Conservation (phyloP, 179 eudicot genomes). For the Gypsophila paniculata region DNA sequence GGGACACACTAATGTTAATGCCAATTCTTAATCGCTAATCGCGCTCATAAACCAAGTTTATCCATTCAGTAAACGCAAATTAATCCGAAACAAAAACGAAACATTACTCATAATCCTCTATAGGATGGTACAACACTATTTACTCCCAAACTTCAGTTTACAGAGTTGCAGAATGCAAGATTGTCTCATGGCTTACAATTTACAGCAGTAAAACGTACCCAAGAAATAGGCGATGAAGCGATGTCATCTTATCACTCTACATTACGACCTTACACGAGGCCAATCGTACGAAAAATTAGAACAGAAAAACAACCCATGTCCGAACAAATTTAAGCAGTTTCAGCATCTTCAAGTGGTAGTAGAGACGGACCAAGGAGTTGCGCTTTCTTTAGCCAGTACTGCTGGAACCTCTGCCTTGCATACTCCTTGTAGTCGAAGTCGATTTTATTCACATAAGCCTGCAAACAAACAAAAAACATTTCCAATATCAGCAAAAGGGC, state of each 20-base stretch:
- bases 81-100: not conserved
- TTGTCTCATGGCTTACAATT: conserved; percentile 13
- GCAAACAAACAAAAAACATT: not conserved
- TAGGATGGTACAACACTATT: not conserved
- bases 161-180: too few species aligned
- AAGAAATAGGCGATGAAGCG: not conserved
- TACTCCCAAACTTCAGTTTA: conserved; percentile 3
- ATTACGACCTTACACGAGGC: not conserved
- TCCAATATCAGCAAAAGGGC: not conserved
- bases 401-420: conserved; percentile 43
- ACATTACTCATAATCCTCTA: not conserved
- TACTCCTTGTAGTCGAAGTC: conserved; percentile 45
- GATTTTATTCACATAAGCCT: conserved; percentile 38
- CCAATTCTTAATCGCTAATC: not conserved
- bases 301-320: not conserved
- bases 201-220: conserved; percentile 6
- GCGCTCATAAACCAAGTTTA: not conserved
- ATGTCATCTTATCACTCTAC: not conserved
- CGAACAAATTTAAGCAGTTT: conserved; percentile 2
- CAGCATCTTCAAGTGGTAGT: conserved; percentile 14
- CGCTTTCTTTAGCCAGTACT: conserved; percentile 34
- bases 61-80: not conserved
- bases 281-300: not conserved
- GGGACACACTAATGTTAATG: too few species aligned
- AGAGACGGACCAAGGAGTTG: conserved; percentile 31